These are phyloP conservation scores for Geosmithia flava DNA, from an alignment of 2,329 filamentous ascomycete species.

Conservation along the genomic window DNA sequence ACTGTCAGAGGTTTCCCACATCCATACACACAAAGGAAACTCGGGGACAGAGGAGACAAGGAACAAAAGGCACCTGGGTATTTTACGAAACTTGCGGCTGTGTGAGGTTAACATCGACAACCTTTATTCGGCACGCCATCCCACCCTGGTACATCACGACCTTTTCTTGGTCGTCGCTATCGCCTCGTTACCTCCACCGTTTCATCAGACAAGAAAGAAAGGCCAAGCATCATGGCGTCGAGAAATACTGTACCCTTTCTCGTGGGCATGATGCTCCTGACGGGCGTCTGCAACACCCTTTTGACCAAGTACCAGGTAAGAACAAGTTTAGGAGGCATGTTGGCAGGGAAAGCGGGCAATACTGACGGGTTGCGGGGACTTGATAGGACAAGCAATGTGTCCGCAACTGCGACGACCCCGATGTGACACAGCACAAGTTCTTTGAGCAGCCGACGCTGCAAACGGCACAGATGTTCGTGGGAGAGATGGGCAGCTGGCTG, in stretches of 20 bases:
- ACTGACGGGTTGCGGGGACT: not conserved
- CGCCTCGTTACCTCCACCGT: not conserved
- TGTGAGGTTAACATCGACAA: not conserved
- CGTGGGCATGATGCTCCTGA: constrained; percentile 92
- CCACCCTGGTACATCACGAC: not conserved
- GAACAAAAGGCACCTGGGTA: not conserved
- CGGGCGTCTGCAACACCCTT: constrained; percentile 92
- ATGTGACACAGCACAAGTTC: constrained; percentile 51
- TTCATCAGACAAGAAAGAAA: not conserved
- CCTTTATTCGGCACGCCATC: not conserved
- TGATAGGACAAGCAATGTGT: constrained; percentile 90
- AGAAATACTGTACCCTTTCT: constrained; percentile 68
- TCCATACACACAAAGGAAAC: not conserved
- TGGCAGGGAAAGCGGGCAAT: constrained; percentile 1
- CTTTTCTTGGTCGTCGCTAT: no score
- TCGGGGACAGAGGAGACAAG: no score
- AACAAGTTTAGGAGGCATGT: constrained; percentile 2
- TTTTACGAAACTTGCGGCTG: not conserved
- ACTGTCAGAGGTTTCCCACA: not conserved
- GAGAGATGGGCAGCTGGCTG: constrained; percentile 92
- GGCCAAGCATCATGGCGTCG: constrained; percentile 48
- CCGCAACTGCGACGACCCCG: constrained; percentile 64
- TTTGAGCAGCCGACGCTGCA: constrained; percentile 97
- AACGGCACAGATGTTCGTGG: constrained; percentile 96
- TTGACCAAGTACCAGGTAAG: constrained; percentile 89